Percentiles rank a stretch among this genome's conserved stretches.
Evolutionary conservation across 2,329 filamentous ascomycete genomes (phyloP).

Genomic region (Xylogone sp.): DNA sequence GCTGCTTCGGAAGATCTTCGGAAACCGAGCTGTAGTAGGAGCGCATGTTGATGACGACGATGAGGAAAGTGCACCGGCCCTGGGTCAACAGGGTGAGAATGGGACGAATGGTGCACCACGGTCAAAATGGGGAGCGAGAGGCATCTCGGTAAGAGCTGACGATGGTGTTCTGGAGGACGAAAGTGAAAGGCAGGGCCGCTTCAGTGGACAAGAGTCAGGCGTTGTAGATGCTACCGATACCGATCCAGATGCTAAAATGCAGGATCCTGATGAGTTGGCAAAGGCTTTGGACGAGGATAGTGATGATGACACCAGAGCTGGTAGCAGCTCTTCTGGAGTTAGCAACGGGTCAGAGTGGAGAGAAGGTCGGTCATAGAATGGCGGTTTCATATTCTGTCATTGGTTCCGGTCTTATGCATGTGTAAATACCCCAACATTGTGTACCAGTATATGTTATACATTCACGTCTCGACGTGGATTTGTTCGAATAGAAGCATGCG

Average conservation of each 20-base stretch:
- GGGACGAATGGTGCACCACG: conserved; percentile 3
- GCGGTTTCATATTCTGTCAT: neutral
- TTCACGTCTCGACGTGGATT: neutral
- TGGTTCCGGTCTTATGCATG: conserved; percentile 28
- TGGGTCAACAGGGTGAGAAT: conserved; percentile 21
- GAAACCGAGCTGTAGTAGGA: conserved; percentile 57
- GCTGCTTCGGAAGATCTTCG: conserved; percentile 76
- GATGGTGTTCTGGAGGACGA: conserved; percentile 53
- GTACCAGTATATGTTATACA: neutral
- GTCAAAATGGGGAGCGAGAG: conserved; percentile 54
- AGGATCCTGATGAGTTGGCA: conserved; percentile 62
- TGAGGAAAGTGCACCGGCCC: conserved; percentile 17
- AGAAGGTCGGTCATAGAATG: conserved; percentile 7
- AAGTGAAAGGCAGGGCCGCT: conserved; percentile 35
- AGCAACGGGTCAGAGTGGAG: conserved; percentile 24
- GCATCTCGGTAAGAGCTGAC: conserved; percentile 64
- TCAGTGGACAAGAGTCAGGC: conserved; percentile 38
- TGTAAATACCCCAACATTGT: neutral
- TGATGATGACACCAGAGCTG: conserved; percentile 12
- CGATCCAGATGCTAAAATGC: conserved; percentile 63
- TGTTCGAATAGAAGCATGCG: neutral
- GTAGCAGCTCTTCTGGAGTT: conserved; percentile 10
- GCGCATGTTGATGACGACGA: conserved; percentile 15
- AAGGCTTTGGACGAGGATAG: conserved; percentile 52
- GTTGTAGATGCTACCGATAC: conserved; percentile 38